Evolutionary conservation across 306 rosid species (phyloP), one percentile per base, ranked within the genome.

Genomic region (Pyrus betulifolia): DNA sequence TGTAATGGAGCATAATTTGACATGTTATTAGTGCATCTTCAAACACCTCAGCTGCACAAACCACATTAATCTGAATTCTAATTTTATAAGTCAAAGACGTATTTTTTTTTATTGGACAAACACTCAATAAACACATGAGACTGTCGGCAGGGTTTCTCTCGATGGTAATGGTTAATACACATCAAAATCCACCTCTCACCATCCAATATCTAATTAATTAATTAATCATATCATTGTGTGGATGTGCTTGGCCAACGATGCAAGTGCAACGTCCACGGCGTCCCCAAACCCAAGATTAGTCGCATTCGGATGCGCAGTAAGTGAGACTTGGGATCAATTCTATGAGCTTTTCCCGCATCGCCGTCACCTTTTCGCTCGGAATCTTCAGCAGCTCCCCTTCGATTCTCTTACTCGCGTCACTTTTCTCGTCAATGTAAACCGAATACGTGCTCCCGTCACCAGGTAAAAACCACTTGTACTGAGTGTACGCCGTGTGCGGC

Each of bases 401-500:
- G 23, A 74, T 74, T 15, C 44, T 74, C 58, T 28, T 74, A 11
- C 77, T 74, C 69, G 13, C 77, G 1, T 61, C n/a, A 55, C 77
- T 74, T 22, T 44, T 74, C 45, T 74, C 69, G 5, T 74, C 77
- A 1, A 74, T 74, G 44, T 25, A 74, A 11, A 74, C 60, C 21
- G 69, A 74, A 10, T 25, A 74, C 44, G 33, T 23, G 10, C 51
- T 60, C 8, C 3, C 42, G 22, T 74, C 69, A 2, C 4, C 77
- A 6, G 60, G 77, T 14, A 74, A 19, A 61, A 18, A 74, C 77
- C 77, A 74, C 42, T 42, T 11, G 44, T 74, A 74, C 45, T 74
- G 77, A 3, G 59, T 74, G 69, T 44, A 74, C 42, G 69, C 77
- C 77, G 77, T 74, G 69, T 74, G 77, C 31, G 69, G 45, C 14